These are phyloP conservation scores for Trichoderma koningiopsis DNA, from an alignment of 2,329 filamentous ascomycete species.

Conservation along the genomic window DNA sequence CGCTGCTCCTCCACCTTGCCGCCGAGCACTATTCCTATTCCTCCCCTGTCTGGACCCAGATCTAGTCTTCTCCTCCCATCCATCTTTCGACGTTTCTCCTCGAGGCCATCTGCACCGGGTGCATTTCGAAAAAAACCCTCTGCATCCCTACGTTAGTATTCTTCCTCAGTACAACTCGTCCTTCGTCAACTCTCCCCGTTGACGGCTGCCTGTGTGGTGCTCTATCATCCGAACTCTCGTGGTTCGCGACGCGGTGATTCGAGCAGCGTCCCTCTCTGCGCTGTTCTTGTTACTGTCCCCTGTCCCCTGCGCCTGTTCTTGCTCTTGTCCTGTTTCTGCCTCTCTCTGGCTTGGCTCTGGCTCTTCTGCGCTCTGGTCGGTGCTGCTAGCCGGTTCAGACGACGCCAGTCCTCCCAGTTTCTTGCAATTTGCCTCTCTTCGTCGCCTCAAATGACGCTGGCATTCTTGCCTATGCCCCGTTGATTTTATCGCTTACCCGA, in stretches of 20 bases:
- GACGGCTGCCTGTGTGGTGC: constrained; percentile 5
- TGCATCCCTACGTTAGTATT: constrained; percentile 16
- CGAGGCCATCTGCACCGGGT: constrained; percentile 17
- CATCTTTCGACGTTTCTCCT: constrained; percentile 16
- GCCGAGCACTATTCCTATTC: not conserved
- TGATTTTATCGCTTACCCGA: constrained; percentile 26
- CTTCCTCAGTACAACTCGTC: not conserved
- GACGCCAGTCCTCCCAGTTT: not conserved
- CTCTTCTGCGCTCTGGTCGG: not conserved
- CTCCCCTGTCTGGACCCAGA: constrained; percentile 16
- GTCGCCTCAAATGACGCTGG: constrained; percentile 20
- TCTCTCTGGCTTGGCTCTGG: not conserved
- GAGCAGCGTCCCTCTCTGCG: constrained; percentile 11
- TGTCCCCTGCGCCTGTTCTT: not conserved
- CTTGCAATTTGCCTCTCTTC: constrained; percentile 6
- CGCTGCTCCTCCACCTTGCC: constrained; percentile 1
- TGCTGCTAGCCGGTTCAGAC: not conserved
- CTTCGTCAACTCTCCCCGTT: not conserved
- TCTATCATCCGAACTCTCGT: not conserved
- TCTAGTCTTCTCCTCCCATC: constrained; percentile 7
- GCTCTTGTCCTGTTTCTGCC: constrained; percentile 15
- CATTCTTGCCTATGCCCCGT: constrained; percentile 18
- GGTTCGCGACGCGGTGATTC: not conserved
- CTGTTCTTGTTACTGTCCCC: not conserved
- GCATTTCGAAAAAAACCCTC: not conserved